Base-by-base conservation (phyloP, 2,329 filamentous ascomycete species). In the Chrysoporthe cubensis region DNA sequence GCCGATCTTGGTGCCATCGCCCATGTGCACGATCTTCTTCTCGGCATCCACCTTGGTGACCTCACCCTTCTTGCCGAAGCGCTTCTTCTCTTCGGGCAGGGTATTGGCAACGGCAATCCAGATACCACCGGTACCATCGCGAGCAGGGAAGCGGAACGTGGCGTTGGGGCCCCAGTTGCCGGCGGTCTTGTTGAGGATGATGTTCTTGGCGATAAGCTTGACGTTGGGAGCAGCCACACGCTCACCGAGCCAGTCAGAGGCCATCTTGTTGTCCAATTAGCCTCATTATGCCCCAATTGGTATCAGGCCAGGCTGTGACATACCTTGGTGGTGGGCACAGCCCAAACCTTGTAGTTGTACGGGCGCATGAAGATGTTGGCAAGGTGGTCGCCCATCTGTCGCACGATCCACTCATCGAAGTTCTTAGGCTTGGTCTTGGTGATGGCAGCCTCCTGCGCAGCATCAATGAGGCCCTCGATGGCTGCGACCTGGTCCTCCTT, bases 321-420 rank as follows among this genome's bases (percentile, higher is more conserved):
- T 86, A 96, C 93, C 90, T 97, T 97, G 74, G 91, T 97, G 66
- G 95, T 97, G 69, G 96, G 96, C 75, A 98, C 95, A 71, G 96
- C 96, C 96, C 96, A 99, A 79, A 99, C 96, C 85, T 99, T 99
- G 90, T 91, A 99, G 89, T 99, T 99, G 88, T 99, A 99, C 65
- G 96, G 96, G 76, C 96, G 88, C 96, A 99, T 99, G 88, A 99
- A 99, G 75, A 95, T 87, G 80, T 99, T 90, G 73, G 94, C 95
- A 76, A 99, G 87, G 75, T 95, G 95, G 75, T 88, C 84, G 76
- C 96, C 96, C 83, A 91, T 94, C 85, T 91, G 96, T 76, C 96
- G 90, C 75, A 98, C 80, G 77, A 98, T 98, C 94, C 94, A 98
- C 85, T 99, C 94, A 78, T 99, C 96, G 76, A 99, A 99, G 84